Conservation (phyloP, 768 basidiomycete genomes). For the Termitomyces titanicus region DNA sequence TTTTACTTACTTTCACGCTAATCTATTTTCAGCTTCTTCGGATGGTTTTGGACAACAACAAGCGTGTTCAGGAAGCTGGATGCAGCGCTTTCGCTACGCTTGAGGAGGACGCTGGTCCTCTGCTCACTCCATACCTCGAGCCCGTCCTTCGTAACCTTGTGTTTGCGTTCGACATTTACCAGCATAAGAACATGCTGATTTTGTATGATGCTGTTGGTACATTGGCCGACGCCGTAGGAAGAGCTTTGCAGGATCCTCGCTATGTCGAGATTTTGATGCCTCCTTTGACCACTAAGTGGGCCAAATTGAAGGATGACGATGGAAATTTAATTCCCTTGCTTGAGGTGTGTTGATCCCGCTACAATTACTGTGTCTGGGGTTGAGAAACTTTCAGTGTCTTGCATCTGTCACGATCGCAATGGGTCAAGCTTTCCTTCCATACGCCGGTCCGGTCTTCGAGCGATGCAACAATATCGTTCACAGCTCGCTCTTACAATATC, state of each 20-base stretch:
- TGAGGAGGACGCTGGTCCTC: slow-evolving; percentile 92
- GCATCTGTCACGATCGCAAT: slow-evolving; percentile 98
- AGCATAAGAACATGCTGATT: slow-evolving; percentile 99
- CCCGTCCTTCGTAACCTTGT: slow-evolving; percentile 94
- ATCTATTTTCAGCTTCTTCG: slow-evolving; percentile 71
- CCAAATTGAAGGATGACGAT: slow-evolving; percentile 86
- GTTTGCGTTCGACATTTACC: slow-evolving; percentile 95
- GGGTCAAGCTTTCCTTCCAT: slow-evolving; percentile 82
- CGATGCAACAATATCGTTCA: slow-evolving; percentile 88
- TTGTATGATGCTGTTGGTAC: slow-evolving; percentile 99
- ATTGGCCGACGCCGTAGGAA: slow-evolving; percentile 92
- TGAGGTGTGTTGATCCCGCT: slow-evolving; percentile 55
- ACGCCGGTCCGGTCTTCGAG: slow-evolving; percentile 88
- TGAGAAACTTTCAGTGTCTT: slow-evolving; percentile 61
- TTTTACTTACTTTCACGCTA: not conserved
- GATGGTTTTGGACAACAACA: slow-evolving; percentile 98
- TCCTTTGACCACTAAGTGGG: slow-evolving; percentile 85
- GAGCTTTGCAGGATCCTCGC: slow-evolving; percentile 77
- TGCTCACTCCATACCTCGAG: slow-evolving; percentile 90
- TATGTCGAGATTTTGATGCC: slow-evolving; percentile 98
- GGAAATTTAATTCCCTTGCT: slow-evolving; percentile 91
- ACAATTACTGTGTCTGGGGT: not conserved
- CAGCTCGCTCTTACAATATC: slow-evolving; percentile 77
- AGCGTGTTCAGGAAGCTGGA: slow-evolving; percentile 98
- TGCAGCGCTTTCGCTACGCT: slow-evolving; percentile 98